phyloP scores from a whole-genome alignment of 2,329 filamentous ascomycete genomes.

The Dendryphion nanum region DNA sequence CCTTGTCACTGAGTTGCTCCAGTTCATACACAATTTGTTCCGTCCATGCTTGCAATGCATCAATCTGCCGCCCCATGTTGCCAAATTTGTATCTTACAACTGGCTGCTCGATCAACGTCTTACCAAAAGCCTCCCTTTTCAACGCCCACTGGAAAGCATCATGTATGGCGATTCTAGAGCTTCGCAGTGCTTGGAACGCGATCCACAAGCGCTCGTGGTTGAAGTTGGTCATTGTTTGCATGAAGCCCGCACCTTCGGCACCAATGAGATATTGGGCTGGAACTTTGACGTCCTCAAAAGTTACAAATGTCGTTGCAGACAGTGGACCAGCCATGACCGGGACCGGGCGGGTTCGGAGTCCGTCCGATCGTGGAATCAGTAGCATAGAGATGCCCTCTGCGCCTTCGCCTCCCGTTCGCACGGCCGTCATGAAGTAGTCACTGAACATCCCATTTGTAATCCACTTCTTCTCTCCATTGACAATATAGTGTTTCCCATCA shows the following conservation, averaged over 20 bases:
- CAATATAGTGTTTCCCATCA: constrained; percentile 32
- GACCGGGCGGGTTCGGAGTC: constrained; percentile 21
- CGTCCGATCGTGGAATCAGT: constrained; percentile 25
- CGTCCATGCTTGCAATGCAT: constrained; percentile 18
- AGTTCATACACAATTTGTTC: constrained; percentile 18
- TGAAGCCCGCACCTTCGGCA: constrained; percentile 27
- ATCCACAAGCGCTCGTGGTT: constrained; percentile 36
- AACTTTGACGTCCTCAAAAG: constrained; percentile 33
- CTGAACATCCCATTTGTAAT: constrained; percentile 37
- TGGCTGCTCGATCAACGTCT: constrained; percentile 31
- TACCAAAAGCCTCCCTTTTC: constrained; percentile 32
- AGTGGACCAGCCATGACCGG: constrained; percentile 22
- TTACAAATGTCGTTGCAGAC: constrained; percentile 26
- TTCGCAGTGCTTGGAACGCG: constrained; percentile 27
- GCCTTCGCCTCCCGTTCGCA: constrained; percentile 28
- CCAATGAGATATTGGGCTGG: constrained; percentile 29
- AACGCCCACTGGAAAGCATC: constrained; percentile 29
- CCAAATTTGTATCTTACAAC: constrained; percentile 32
- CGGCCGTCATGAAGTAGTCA: constrained; percentile 35
- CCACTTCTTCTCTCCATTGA: constrained; percentile 42
- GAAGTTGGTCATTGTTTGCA: constrained; percentile 34
- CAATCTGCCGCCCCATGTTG: constrained; percentile 15
- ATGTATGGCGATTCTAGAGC: constrained; percentile 25
- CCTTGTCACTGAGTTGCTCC: constrained; percentile 10
- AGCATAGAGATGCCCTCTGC: constrained; percentile 30